These are phyloP conservation scores for Zopfochytrium polystomum DNA, from an alignment of 371 early-diverging fungal genomes.

Conservation along the genomic window DNA sequence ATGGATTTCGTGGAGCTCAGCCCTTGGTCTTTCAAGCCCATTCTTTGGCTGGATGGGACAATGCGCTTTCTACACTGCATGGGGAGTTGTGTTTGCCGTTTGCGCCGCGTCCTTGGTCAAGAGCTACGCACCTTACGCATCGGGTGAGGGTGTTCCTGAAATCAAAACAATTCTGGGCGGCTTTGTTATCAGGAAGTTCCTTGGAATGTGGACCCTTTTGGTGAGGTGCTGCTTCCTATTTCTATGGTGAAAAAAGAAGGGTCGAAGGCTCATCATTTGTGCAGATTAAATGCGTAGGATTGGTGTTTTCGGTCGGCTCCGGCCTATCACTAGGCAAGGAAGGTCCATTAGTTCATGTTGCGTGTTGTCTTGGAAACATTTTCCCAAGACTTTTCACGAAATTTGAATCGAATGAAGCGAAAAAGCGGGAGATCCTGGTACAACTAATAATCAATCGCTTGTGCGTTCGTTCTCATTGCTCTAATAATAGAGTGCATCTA, in stretches of 20 bases:
- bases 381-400: constrained; percentile 78
- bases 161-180: constrained; percentile 53
- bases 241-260: constrained; percentile 84
- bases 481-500: constrained; percentile 73
- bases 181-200: constrained; percentile 70
- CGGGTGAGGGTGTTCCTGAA: constrained; percentile 49
- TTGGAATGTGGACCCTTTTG: constrained; percentile 81
- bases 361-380: constrained; percentile 87
- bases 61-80: constrained; percentile 31
- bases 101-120: constrained; percentile 52
- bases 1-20: constrained; percentile 26
- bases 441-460: too few species aligned
- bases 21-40: constrained; percentile 5
- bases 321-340: constrained; percentile 92
- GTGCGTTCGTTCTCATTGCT: too few species aligned
- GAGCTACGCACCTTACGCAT: constrained; percentile 61
- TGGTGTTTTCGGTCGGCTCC: constrained; percentile 60
- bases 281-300: too few species aligned
- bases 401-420: constrained; percentile 51
- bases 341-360: constrained; percentile 93
- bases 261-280: constrained; percentile 91
- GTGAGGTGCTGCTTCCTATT: constrained; percentile 63
- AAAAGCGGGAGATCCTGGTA: too few species aligned
- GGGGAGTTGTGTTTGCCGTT: constrained; percentile 33
- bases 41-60: constrained; percentile 19